Base-by-base conservation (phyloP, 2,329 filamentous ascomycete genomes). In the Coniochaeta sp. region DNA sequence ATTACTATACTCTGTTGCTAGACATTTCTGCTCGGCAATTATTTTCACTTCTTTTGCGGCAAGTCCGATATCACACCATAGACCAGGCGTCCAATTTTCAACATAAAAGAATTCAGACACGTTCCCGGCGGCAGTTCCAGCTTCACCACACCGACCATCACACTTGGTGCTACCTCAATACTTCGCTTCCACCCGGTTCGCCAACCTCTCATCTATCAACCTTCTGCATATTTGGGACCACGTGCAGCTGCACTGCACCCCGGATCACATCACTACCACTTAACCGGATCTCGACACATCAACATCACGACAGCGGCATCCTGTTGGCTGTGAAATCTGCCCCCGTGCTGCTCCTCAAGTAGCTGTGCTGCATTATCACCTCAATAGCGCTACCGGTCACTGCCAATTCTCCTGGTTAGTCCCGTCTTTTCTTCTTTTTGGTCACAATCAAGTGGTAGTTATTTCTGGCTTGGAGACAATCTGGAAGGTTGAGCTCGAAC, bases 51-150 rank as follows among this genome's bases (percentile, higher is more conserved):
- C 16, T 17, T 52, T 28, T 24, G 47, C 40, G 47, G 56, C 47
- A 52, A 38, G 26, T 47, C 58, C 24, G 34, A 44, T 44, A 52
- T 28, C 38, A 55, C 22, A 40, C n/a, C 36, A 59, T 59, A 59
- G 58, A 59, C 52, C 58, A 24, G 58, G 58, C 52, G 58, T 59
- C 58, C n/a, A 22, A 56, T 61, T 22, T 24, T 24, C 54, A n/a
- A 9, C 30, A 56, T 56, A 56, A 8, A 56, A 32, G 12, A 52
- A 2, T 22, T n/a, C n/a, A n/a, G n/a, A n/a, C n/a, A n/a, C n/a
- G n/a, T n/a, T 9, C 24, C 19, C 22, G 22, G 42, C n/a, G 24
- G 19, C 42, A 47, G n/a, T 24, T 56, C 19, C n/a, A 56, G 54
- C 28, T 38, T 38, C 54, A 56, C 17, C 54, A 30, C 17, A 52